phyloP scores from a whole-genome alignment of 2,329 filamentous ascomycete species.

The Tolypocladium endophyticum region DNA sequence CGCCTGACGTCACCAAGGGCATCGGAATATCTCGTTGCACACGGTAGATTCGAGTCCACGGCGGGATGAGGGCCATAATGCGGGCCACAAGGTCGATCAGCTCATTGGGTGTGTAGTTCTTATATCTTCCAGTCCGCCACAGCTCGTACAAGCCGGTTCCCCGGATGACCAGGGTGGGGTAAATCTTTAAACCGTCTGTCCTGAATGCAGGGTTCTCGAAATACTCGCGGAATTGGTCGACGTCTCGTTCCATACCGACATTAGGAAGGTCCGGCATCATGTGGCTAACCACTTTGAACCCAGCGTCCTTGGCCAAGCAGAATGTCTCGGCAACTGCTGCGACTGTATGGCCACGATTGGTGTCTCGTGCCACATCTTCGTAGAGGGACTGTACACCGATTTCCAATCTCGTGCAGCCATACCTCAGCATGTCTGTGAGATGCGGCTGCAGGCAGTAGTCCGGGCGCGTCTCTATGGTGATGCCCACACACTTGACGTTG shows the following conservation, averaged over 20 bases:
- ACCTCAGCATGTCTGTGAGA: conserved; percentile 90
- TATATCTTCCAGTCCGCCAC: conserved; percentile 93
- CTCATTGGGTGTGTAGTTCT: conserved; percentile 97
- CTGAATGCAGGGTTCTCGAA: conserved; percentile 94
- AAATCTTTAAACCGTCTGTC: conserved; percentile 95
- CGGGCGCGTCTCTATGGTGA: conserved; percentile 94
- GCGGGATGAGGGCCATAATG: conserved; percentile 89
- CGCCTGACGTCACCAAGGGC: conserved; percentile 95
- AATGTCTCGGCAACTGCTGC: conserved; percentile 94
- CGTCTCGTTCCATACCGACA: conserved; percentile 93
- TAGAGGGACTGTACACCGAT: conserved; percentile 95
- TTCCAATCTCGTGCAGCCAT: conserved; percentile 89
- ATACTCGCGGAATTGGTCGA: conserved; percentile 95
- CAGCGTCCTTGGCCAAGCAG: conserved; percentile 91
- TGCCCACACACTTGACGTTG: conserved; percentile 94
- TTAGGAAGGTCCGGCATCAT: conserved; percentile 99
- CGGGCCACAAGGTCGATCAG: conserved; percentile 91
- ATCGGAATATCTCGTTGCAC: conserved; percentile 99
- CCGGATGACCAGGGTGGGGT: conserved; percentile 92
- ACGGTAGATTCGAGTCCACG: conserved; percentile 97
- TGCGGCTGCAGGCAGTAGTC: conserved; percentile 97
- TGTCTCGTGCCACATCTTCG: conserved; percentile 96
- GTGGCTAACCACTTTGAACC: conserved; percentile 97
- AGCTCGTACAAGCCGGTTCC: conserved; percentile 94
- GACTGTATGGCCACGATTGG: conserved; percentile 93